Conservation (phyloP, 2,329 filamentous ascomycete species). For the Xylariales sp. region DNA sequence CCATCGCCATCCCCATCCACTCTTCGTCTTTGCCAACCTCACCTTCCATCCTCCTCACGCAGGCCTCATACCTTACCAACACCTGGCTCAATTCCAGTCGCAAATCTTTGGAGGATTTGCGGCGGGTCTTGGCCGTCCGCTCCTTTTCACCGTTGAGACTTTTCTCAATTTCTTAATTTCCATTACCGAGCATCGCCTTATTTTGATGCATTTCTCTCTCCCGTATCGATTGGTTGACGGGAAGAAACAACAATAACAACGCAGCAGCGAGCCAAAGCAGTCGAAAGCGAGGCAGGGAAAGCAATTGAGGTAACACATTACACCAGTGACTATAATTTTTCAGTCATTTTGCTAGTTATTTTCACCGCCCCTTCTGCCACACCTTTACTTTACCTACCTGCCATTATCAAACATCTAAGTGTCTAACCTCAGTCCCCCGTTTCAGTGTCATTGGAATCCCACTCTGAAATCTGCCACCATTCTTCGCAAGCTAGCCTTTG, state of each 20-base stretch:
- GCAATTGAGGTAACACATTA: background rate
- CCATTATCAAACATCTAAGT: background rate
- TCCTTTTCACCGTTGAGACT: constrained; percentile 37
- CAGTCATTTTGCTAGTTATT: constrained; percentile 4
- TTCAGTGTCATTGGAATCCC: constrained; percentile 2
- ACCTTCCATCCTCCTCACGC: constrained; percentile 16
- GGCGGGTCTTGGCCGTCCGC: constrained; percentile 59
- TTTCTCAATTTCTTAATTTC: constrained; percentile 17
- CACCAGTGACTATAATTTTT: background rate
- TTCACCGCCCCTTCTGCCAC: constrained; percentile 6
- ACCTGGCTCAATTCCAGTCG: constrained; percentile 54
- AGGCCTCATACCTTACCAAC: constrained; percentile 16
- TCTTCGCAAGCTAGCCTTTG: background rate
- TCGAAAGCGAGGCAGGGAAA: background rate
- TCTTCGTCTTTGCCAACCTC: constrained; percentile 1
- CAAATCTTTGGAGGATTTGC: constrained; percentile 43
- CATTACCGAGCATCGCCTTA: constrained; percentile 22
- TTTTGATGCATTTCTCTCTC: constrained; percentile 17
- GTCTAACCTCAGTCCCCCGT: constrained; percentile 1
- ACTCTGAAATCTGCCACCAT: constrained; percentile 1
- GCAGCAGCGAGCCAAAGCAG: background rate
- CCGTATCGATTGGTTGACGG: background rate
- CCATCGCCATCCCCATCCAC: background rate
- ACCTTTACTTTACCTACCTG: constrained; percentile 2
- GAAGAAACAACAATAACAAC: constrained; percentile 9